Evolutionary conservation across 2,329 filamentous ascomycete species (phyloP), one percentile per base, ranked within the genome.

Genomic region (Balansia obtecta): DNA sequence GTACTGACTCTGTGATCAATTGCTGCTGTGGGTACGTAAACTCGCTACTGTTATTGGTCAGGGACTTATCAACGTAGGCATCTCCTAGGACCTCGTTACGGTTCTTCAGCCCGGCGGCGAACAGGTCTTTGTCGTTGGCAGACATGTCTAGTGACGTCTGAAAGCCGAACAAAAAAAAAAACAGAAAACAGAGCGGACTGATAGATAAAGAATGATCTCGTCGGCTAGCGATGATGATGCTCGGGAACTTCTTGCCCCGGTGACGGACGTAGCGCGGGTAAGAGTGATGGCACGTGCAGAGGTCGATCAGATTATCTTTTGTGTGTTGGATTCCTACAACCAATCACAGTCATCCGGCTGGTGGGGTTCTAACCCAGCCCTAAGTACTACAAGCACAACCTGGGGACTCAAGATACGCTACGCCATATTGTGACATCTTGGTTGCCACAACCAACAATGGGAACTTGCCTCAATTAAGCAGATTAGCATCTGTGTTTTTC

Each of bases 1-100:
- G 41, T 7, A 34, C 44, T 20, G 22, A 48, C 46, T 83, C 79
- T 0, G 79, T 82, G 1, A 81, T 73, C 20, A 81, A 68, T 54
- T 82, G 74, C 63, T 83, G 79, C 30, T 48, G 38, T 9, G 46
- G 46, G 27, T 48, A 48, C 16, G 46, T 39, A 43, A 48, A 48
- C 16, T 42, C 46, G 46, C 22, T 48, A 1, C 16, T 41, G 55
- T 76, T 74, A 1, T 73, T 74, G 8, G 65, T 65, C 22, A 82
- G 66, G 1, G 79, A 71, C 6, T 64, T 65, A 58, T 81, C 70
- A 53, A 83, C 80, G 56, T 82, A 80, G 48, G 70, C 69, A 42
- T 77, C 66, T 10, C 80, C 79, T 4, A 77, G 71, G 7, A 83
- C 80, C 50, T 72, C 70, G 49, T 72, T 68, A 39, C 80, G 76